These are phyloP conservation scores for Debaryomyces sp. DNA, from an alignment of 1,139 yeast species.

Conservation along the genomic window DNA sequence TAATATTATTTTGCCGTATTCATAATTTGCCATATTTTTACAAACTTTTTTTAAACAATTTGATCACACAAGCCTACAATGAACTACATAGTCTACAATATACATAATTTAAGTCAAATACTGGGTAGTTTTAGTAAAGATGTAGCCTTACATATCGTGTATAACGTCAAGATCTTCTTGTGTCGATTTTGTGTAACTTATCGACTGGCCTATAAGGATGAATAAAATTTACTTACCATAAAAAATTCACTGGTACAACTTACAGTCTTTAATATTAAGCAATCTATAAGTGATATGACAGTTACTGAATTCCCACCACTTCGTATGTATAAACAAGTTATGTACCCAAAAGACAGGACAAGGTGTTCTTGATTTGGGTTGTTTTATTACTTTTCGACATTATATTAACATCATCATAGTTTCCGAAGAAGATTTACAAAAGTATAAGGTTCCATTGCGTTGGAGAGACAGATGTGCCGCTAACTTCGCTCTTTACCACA, in stretches of 20 bases:
- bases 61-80: neutral
- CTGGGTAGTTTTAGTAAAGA: neutral
- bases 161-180: neutral
- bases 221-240: slow-evolving; percentile 3
- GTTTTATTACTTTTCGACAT: neutral
- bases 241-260: slow-evolving; percentile 1
- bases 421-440: slow-evolving; percentile 83
- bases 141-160: neutral
- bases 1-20: too few species aligned
- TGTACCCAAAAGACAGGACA: neutral
- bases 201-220: slow-evolving; percentile 5
- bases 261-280: neutral
- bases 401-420: slow-evolving; percentile 41
- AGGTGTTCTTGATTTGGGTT: neutral
- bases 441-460: slow-evolving; percentile 74
- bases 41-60: neutral
- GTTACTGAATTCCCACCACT: slow-evolving; percentile 55
- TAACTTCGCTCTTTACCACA: slow-evolving; percentile 60
- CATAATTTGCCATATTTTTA: neutral
- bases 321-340: slow-evolving; percentile 38
- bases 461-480: slow-evolving; percentile 90
- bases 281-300: slow-evolving; percentile 28
- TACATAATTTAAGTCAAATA: neutral
- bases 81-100: neutral
- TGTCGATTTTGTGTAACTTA: slow-evolving; percentile 2